Conservation (phyloP, 1,284 basidiomycete genomes). For the Exsudoporus floridanus region DNA sequence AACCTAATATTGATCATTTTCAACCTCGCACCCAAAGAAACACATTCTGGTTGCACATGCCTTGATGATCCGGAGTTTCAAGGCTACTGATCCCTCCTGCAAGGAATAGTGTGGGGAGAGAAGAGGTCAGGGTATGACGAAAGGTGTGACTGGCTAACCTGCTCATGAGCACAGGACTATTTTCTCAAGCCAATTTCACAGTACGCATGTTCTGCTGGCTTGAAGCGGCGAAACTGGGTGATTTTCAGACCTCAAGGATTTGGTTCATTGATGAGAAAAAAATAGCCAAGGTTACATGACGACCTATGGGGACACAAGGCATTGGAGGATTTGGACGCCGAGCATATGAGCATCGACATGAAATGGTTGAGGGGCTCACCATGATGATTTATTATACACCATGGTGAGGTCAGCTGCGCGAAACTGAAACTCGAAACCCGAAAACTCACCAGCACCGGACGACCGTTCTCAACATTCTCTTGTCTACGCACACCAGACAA, state of each 20-base stretch:
- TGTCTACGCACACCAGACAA: not conserved
- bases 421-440: not conserved
- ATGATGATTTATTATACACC: not conserved
- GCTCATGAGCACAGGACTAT: not conserved
- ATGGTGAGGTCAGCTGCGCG: not conserved
- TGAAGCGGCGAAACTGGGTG: not conserved
- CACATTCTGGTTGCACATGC: too few relatives aligned
- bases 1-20: too few relatives aligned
- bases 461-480: not conserved
- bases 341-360: not conserved
- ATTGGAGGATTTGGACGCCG: not conserved
- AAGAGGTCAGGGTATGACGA: too few relatives aligned
- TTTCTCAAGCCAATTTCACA: constrained; percentile 31
- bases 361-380: not conserved
- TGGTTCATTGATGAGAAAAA: not conserved
- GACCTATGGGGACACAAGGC: not conserved
- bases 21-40: too few relatives aligned
- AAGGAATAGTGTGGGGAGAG: too few relatives aligned
- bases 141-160: too few relatives aligned
- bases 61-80: too few relatives aligned
- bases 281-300: not conserved
- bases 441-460: constrained; percentile 3
- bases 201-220: not conserved
- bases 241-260: not conserved
- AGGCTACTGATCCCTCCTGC: too few relatives aligned